These are phyloP conservation scores for Leucoagaricus sp. DNA, from an alignment of 1,284 basidiomycete genomes.

Conservation along the genomic window DNA sequence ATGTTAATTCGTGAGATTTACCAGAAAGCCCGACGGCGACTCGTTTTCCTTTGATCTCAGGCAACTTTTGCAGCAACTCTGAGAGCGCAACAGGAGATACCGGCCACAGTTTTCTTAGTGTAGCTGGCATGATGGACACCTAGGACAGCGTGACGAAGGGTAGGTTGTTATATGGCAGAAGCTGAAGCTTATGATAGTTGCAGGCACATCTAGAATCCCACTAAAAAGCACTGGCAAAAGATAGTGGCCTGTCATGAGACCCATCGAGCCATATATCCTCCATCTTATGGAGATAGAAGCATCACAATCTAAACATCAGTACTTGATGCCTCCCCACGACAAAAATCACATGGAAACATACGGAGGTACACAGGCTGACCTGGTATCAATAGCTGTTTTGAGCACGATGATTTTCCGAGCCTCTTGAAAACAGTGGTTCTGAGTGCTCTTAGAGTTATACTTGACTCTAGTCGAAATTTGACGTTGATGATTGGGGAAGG, in stretches of 20 bases:
- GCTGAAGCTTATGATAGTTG: conserved; percentile 12
- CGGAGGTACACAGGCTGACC: neutral
- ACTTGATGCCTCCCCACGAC: neutral
- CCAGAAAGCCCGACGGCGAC: conserved; percentile 5
- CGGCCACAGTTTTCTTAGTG: conserved; percentile 6
- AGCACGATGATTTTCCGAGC: too few species aligned
- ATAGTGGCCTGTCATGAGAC: neutral
- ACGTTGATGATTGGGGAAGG: too few species aligned
- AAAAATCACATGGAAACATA: conserved; percentile 5
- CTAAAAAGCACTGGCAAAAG: neutral
- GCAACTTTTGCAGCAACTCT: conserved; percentile 2
- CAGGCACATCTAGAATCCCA: neutral
- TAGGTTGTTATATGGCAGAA: neutral
- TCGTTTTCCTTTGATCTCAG: conserved; percentile 4
- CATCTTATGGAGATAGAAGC: conserved; percentile 2
- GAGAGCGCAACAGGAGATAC: neutral
- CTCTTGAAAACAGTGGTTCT: too few species aligned
- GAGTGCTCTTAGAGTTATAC: too few species aligned
- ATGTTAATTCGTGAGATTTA: neutral
- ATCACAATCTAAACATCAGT: neutral
- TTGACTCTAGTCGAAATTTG: too few species aligned
- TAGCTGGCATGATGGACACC: conserved; percentile 2
- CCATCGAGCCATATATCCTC: neutral
- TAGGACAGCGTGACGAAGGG: neutral
- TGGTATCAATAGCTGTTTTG: neutral